Evolutionary conservation across 805 yeast genomes (phyloP), one percentile per base, ranked within the genome.

Genomic region (Ogataea parapolymorpha): DNA sequence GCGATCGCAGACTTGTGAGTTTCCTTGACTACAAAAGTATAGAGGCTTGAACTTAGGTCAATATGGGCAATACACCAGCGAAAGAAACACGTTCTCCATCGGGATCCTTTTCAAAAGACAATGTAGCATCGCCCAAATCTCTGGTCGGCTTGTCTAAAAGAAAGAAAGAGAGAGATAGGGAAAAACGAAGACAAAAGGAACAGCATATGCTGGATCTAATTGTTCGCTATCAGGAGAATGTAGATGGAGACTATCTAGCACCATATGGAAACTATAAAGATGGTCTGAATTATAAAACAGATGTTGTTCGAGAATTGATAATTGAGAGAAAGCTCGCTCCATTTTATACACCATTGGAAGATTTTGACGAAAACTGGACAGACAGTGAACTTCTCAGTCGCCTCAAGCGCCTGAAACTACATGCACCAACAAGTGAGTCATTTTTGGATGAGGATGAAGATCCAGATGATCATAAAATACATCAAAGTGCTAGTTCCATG

Each of bases 211-310:
- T 65, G 46, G 73, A 79, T 17, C 65, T 85, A 39, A 66, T 85
- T 16, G 87, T 85, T 2, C 68, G 73, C 46, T 74, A 62, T 53
- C 70, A 70, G 28, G 95, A 87, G 55, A 77, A 70, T 48, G 95
- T 91, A 12, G 98, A 93, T 64, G 99, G 99, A 14, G 99, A 99
- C 2, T 89, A 68, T 58, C 65, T 91, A 48, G 96, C 95, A 1
- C 96, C 98, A 0, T 86, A 77, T 63, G 97, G 97, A 2, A 85
- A 85, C 24, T 91, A 91, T 63, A 77, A 80, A 48, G 80, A 84
- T 34, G 82, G 80, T 51, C 61, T 83, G 40, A 95, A 86, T 59
- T 91, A 79, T 65, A 76, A 83, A 54, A 75, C 85, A 12, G 75
- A 75, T 12, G 68, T 83, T 3, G 97, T 93, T n/a, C 74, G 85